Evolutionary conservation across 2,329 filamentous ascomycete species (phyloP), one percentile per base, ranked within the genome.

Genomic region (Chaetomium strumarium): DNA sequence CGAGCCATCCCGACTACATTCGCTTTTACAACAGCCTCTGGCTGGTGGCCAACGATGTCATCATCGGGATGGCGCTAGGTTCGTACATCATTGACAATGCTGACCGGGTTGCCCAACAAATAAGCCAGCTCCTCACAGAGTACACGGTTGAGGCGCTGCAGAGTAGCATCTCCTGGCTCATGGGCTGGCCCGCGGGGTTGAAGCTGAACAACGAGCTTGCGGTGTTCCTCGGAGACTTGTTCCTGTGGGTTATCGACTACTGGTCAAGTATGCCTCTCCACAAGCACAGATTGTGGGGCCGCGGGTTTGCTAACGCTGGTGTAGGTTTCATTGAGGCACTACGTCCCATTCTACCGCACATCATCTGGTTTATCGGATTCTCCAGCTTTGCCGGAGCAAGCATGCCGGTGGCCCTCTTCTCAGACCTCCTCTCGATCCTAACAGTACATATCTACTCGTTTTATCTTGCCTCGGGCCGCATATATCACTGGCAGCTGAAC

Each of bases 11-110:
- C 0, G 93, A 99, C 68, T 99, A 99, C 68, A 99, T 99, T 60
- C 86, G 93, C 14, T 99, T 99, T 70, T 99, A 97, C 73, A 99
- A 99, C 68, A 96, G 90, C 64, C 75, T 99, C 5, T 99, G 93
- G 93, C 86, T 99, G 9, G 93, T 99, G 19, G 91, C 91, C 30
- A 99, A 99, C 72, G 93, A 99, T 71, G 87, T 99, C 43, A 99
- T 99, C 59, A 97, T 99, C 55, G 95, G 93, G 24, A 96, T 99
- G 60, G 93, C 93, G 1, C 72, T 99, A 8, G 95, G 93, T 0
- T 95, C 90, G 1, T 99, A 96, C 68, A 95, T 99, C 56, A 92
- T 97, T 57, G 93, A 99, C 66, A 96, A 99, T 63, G 85, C 90
- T 2, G 79, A 83, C 51, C 89, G 86, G 76, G 90, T 96, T 1